Evolutionary conservation across 2,329 filamentous ascomycete species (phyloP), one percentile per base, ranked within the genome.

Genomic region (Trichoderma breve): DNA sequence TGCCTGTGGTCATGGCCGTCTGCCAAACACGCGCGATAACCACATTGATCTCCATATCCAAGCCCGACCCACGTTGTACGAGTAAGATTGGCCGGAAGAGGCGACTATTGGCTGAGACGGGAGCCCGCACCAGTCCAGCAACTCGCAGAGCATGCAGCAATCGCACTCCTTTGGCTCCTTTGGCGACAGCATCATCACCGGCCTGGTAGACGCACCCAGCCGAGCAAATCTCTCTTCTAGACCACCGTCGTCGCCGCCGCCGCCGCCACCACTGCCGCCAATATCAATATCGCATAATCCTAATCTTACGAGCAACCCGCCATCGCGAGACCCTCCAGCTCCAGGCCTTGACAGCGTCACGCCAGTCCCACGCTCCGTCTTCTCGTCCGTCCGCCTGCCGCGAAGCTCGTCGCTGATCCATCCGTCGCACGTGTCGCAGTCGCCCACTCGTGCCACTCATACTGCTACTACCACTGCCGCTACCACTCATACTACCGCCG

Each of bases 391-490:
- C 62, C 81, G 80, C 57, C 80, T 81, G 55, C 82, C 83, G 62
- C 82, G 83, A 73, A 82, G 80, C 30, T 84, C 84, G 36, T 85
- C 84, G 58, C 79, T 86, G 68, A 78, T 84, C n/a, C 82, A 83
- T 57, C 80, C 83, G 43, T 78, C 80, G 74, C 78, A 77, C 72
- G 79, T n/a, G 30, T 58, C 51, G 60, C 65, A 28, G 28, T 60
- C 57, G 30, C 57, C 57, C 57, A 60, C 28, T 21, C 43, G 43
- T 47, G 43, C 43, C 43, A 47, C 18, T 47, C 18, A n/a, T 47
- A 18, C 36, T 39, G 36, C 36, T 58, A 18, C 15, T 32, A 8
- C 26, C 9, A 21, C n/a, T n/a, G 15, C 55, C 55, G 28, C 55
- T n/a, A 21, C 26, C 12, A 9, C 26, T n/a, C 55, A 58, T n/a